phyloP scores from a whole-genome alignment of 2,329 filamentous ascomycete genomes.

The Hirsutella rhossiliensis region DNA sequence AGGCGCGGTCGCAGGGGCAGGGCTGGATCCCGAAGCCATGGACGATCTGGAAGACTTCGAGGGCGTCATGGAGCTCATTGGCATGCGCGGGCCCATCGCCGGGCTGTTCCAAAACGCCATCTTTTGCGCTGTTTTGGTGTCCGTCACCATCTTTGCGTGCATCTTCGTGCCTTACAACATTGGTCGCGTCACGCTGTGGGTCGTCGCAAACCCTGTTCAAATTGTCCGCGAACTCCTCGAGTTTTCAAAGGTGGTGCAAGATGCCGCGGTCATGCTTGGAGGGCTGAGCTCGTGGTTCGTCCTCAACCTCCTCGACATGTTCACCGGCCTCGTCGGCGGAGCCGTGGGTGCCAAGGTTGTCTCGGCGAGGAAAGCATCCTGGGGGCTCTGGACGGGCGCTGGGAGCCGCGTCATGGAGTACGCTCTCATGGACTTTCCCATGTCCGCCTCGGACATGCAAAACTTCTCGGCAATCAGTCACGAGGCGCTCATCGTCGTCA shows the following conservation, averaged over 20 bases:
- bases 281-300: slow-evolving; percentile 38
- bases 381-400: slow-evolving; percentile 28
- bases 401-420: slow-evolving; percentile 36
- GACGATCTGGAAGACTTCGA: slow-evolving; percentile 91
- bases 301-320: slow-evolving; percentile 26
- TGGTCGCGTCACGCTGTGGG: slow-evolving; percentile 71
- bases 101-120: slow-evolving; percentile 89
- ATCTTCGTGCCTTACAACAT: slow-evolving; percentile 88
- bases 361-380: slow-evolving; percentile 24
- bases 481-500: slow-evolving; percentile 50
- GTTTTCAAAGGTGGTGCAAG: slow-evolving; percentile 67
- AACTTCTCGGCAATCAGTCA: slow-evolving; percentile 70
- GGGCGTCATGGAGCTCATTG: slow-evolving; percentile 88
- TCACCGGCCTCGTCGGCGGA: slow-evolving; percentile 22
- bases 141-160: slow-evolving; percentile 72
- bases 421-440: slow-evolving; percentile 36
- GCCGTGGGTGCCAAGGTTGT: slow-evolving; percentile 16
- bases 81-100: slow-evolving; percentile 85
- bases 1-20: slow-evolving; percentile 40
- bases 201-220: slow-evolving; percentile 68
- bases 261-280: slow-evolving; percentile 53
- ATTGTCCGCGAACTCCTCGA: slow-evolving; percentile 62
- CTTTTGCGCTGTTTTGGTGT: slow-evolving; percentile 84
- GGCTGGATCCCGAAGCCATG: slow-evolving; percentile 61
- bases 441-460: slow-evolving; percentile 52